Base-by-base conservation (phyloP, 306 rosid species). In the Quercus cerris region DNA sequence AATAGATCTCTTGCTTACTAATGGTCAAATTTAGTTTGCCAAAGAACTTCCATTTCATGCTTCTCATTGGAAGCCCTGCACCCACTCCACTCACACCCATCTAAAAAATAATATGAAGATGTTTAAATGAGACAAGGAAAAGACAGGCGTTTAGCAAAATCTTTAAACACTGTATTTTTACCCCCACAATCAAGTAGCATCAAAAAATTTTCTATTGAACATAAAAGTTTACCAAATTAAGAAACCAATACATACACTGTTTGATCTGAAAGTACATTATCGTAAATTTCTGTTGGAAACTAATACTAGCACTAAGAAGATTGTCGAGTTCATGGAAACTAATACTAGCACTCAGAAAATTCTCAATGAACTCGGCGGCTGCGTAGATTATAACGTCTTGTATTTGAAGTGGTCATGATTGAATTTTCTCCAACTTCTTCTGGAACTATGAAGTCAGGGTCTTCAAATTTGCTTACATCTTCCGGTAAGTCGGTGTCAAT, bases 401-500 rank as follows among this genome's bases (percentile, higher is more conserved):
- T 27, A 77, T 59, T 77, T 55, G 84, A 14, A 44, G 86, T 46
- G 51, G 61, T 22, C 51, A 83, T 68, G 77, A 87, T 85, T 15
- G 87, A 86, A 78, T 87, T 94, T 75, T 88, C 88, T 58, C 75
- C 89, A 30, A 85, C 89, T 85, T 86, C 89, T 78, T 87, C 89
- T 25, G 85, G 90, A 83, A 78, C 51, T 23, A 76, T 5, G 70
- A 68, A 94, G 61, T 94, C 93, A 22, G 97, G 93, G 88, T 94
- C 98, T 55, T 88, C 93, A 41, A 86, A 66, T 22, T 80, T 58
- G 74, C 83, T 81, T 22, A 85, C 83, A 27, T 92, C 96, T 75
- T 94, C 96, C 11, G 91, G 81, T 75, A 94, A 85, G 81, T 90
- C 92, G 0, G 55, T 52, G 68, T 92, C 93, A 35, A 94, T 51